These are phyloP conservation scores for Cryptococcus sp. DNA, from an alignment of 1,284 basidiomycete species.

Conservation along the genomic window DNA sequence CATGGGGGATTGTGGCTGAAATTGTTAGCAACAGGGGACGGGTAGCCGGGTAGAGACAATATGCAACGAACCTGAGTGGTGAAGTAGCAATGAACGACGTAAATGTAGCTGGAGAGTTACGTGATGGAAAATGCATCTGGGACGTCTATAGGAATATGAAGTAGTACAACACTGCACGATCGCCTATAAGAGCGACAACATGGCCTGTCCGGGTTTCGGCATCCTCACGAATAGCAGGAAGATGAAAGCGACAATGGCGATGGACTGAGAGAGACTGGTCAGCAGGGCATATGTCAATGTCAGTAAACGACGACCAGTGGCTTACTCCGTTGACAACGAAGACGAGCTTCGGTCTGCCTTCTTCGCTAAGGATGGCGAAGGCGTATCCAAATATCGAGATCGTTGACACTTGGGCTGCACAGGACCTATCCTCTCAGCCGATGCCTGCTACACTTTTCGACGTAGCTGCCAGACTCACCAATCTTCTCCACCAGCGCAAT, in stretches of 20 bases:
- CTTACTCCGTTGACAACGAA: slow-evolving; percentile 41
- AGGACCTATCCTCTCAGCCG: not conserved
- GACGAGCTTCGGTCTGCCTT: slow-evolving; percentile 30
- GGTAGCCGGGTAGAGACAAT: too few relatives aligned
- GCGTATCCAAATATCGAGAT: slow-evolving; percentile 37
- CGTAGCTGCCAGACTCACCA: slow-evolving; percentile 12
- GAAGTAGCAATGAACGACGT: too few relatives aligned
- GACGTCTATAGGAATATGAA: not conserved
- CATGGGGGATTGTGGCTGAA: too few relatives aligned
- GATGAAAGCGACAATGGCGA: slow-evolving; percentile 35
- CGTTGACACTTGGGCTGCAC: slow-evolving; percentile 31
- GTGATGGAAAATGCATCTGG: too few relatives aligned
- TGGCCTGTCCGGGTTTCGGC: slow-evolving; percentile 14
- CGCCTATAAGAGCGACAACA: slow-evolving; percentile 4
- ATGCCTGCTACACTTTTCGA: not conserved
- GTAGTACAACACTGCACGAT: not conserved
- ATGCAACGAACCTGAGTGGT: too few relatives aligned
- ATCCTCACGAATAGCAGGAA: slow-evolving; percentile 38
- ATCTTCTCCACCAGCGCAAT: slow-evolving; percentile 48
- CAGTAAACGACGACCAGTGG: not conserved
- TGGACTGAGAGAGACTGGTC: slow-evolving; percentile 11
- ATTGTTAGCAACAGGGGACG: too few relatives aligned
- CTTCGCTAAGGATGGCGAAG: slow-evolving; percentile 34
- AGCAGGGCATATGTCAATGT: not conserved
- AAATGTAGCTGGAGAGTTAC: too few relatives aligned